Evolutionary conservation across 257 asterid genomes (phyloP), one percentile per base, ranked within the genome.

Genomic region (Penstemon barbatus): DNA sequence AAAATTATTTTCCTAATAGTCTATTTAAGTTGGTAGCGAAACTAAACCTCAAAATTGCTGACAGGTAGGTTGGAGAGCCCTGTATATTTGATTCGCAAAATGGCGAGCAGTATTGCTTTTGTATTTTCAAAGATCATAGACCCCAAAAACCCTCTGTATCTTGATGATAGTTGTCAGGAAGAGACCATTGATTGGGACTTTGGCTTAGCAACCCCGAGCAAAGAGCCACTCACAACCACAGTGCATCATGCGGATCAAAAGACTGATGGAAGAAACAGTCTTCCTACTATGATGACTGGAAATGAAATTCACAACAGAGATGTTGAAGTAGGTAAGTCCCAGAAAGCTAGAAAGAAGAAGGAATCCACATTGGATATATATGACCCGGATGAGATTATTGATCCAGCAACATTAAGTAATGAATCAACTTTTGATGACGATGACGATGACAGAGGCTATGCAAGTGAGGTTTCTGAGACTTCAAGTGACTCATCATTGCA

Each of bases 21-120:
- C 49, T 71, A 2, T 63, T 42, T 44, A 7, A 68, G 40, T 52
- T 63, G 12, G 38, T 54, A 63, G 63, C 66, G 52, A n/a, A 49
- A 59, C 60, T 41, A 7, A 72, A 70, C 61, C 51, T 72, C 40
- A 37, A 15, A 59, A 70, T 77, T 71, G 74, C 68, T 79, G 75
- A 54, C 97, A 93, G 99, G 89, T 85, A 86, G 97, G 81, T 77
- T 94, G 81, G 96, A 86, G 83, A 89, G 80, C 79, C 96, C 99
- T 74, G 85, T 76, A 57, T 68, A 83, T 84, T 77, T 94, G 85
- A 78, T 89, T 63, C 89, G 99, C 41, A 91, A 81, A 86, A 94
- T 91, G 97, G 99, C 99, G 43, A 89, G 96, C 85, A 74, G 82
- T 64, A 79, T 94, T 83, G 99, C 99, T 71, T 82, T 86, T 61